These are phyloP conservation scores for Beauveria brongniartii DNA, from an alignment of 2,329 filamentous ascomycete species.

Conservation along the genomic window DNA sequence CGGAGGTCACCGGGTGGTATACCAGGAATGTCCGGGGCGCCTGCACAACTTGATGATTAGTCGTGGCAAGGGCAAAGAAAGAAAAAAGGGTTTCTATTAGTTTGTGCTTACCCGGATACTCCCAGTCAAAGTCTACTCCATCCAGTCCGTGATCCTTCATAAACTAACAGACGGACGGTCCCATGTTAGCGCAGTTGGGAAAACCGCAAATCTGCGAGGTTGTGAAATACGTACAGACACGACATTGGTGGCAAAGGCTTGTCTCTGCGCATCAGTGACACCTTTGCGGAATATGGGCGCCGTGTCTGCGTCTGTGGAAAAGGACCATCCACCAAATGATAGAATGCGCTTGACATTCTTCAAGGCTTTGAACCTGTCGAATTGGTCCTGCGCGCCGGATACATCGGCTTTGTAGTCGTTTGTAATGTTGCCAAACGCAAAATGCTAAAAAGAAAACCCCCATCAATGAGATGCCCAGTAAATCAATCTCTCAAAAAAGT, in stretches of 20 bases:
- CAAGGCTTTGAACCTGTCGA: conserved; percentile 19
- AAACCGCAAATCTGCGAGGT: not conserved
- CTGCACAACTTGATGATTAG: not conserved
- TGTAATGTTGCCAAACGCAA: conserved; percentile 17
- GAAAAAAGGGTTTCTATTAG: not conserved
- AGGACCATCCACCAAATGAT: conserved; percentile 37
- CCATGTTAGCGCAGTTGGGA: not conserved
- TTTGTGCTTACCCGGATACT: not conserved
- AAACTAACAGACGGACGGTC: conserved; percentile 18
- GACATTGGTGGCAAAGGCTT: conserved; percentile 22
- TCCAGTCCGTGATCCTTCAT: conserved; percentile 25
- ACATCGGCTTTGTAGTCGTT: conserved; percentile 17
- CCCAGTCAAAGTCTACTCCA: conserved; percentile 28
- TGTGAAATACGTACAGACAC: not conserved
- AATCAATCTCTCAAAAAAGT: conserved; percentile 7
- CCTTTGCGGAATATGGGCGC: conserved; percentile 28
- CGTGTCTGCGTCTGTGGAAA: conserved; percentile 27
- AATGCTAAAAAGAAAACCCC: conserved; percentile 15
- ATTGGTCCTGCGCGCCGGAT: conserved; percentile 17
- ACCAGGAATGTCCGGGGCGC: conserved; percentile 17
- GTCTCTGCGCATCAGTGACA: conserved; percentile 21
- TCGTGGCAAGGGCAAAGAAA: not conserved
- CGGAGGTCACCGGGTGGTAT: conserved; percentile 17
- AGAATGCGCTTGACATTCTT: conserved; percentile 26
- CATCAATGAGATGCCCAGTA: conserved; percentile 4